A percentile compares a stretch with the other conserved stretches of the same genome.
These are phyloP conservation scores for Neobulgaria alba DNA, from an alignment of 2,329 filamentous ascomycete species.

Conservation along the genomic window DNA sequence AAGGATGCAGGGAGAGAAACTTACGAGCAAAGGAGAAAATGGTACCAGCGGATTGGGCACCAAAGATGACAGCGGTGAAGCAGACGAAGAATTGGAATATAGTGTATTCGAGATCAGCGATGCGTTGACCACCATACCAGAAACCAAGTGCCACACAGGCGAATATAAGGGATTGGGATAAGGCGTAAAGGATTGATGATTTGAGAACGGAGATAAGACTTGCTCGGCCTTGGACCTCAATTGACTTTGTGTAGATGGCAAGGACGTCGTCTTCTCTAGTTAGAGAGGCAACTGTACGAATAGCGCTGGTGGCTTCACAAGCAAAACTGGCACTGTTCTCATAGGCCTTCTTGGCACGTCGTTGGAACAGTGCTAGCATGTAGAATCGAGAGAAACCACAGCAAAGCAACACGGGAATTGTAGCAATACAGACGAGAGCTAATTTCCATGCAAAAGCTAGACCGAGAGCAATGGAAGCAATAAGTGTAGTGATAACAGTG, in stretches of 20 bases:
- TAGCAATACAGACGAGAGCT: conserved; percentile 70
- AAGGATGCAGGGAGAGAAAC: too few relatives aligned
- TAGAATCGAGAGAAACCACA: conserved; percentile 87
- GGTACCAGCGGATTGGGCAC: conserved; percentile 81
- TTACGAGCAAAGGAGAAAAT: conserved; percentile 74
- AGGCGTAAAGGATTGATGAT: conserved; percentile 72
- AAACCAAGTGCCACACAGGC: conserved; percentile 80
- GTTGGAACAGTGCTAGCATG: conserved; percentile 71
- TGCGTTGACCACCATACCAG: conserved; percentile 80
- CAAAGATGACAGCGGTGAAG: conserved; percentile 82
- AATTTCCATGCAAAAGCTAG: conserved; percentile 83
- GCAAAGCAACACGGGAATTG: conserved; percentile 65
- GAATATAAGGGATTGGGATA: conserved; percentile 77
- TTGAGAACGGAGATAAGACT: conserved; percentile 67
- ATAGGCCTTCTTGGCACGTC: conserved; percentile 71
- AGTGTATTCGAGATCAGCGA: conserved; percentile 60
- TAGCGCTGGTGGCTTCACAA: conserved; percentile 87
- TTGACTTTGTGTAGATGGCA: conserved; percentile 56
- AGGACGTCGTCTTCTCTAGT: conserved; percentile 81
- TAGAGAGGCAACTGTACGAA: conserved; percentile 85
- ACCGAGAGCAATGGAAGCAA: conserved; percentile 62
- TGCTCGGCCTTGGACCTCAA: conserved; percentile 56
- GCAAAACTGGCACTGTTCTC: conserved; percentile 76
- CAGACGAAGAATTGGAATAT: conserved; percentile 89
- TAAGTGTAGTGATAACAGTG: conserved; percentile 69